Percentiles rank a stretch among this genome's conserved stretches.
Conservation (phyloP, 2,329 filamentous ascomycete species). For the Taxawa tesnikishii region DNA sequence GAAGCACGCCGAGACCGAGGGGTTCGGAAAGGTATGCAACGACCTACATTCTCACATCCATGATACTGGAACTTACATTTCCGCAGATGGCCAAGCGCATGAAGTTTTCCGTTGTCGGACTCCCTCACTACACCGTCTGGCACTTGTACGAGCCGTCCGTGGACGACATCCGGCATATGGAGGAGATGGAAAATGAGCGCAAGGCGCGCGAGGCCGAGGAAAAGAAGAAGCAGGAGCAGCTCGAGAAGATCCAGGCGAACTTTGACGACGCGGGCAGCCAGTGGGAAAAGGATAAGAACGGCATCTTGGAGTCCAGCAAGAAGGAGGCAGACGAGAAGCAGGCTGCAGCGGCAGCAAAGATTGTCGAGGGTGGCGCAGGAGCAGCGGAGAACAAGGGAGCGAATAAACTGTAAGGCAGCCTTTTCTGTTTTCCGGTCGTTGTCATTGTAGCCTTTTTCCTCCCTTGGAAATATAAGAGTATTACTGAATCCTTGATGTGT, state of each 20-base stretch:
- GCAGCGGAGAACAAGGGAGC: no score
- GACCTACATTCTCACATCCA: no score
- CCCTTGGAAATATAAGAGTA: no score
- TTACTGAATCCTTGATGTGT: no score
- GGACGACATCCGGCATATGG: constrained; percentile 95
- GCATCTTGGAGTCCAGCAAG: constrained; percentile 51
- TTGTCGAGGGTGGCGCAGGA: no score
- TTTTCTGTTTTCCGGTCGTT: no score
- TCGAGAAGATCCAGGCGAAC: constrained; percentile 67
- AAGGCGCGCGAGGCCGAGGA: constrained; percentile 71
- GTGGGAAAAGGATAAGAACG: constrained; percentile 83
- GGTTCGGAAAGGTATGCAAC: constrained; percentile 88
- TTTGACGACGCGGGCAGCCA: constrained; percentile 69
- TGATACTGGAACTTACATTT: no score
- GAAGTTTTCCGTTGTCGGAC: constrained; percentile 86
- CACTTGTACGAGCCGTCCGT: constrained; percentile 99
- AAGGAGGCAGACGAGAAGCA: constrained; percentile 16
- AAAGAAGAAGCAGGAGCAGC: constrained; percentile 55
- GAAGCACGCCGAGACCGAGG: constrained; percentile 96
- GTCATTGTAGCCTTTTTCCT: no score
- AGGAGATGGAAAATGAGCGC: constrained; percentile 90
- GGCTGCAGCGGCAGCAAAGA: constrained; percentile 5
- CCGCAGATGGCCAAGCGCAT: constrained; percentile 89
- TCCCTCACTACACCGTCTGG: constrained; percentile 98
- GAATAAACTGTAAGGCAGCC: no score